These are phyloP conservation scores for Yarrowia yakushimensis DNA, from an alignment of 805 yeast species.

Conservation along the genomic window DNA sequence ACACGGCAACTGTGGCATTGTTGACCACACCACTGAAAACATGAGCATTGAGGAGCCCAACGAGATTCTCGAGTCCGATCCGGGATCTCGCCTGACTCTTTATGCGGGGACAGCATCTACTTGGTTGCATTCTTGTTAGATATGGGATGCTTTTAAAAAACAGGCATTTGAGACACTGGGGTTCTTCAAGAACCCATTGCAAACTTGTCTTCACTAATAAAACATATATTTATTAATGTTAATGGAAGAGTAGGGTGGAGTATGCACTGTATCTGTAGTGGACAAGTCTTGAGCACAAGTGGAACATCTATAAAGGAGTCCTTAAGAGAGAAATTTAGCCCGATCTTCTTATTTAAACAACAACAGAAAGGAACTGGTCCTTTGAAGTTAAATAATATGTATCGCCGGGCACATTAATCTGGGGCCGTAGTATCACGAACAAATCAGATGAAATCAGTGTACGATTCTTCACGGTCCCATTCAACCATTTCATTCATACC, in stretches of 20 bases:
- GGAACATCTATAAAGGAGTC: neutral
- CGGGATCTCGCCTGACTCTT: neutral
- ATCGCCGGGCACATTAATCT: conserved; percentile 31
- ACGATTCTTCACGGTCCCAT: conserved; percentile 2
- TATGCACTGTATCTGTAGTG: too few relatives aligned
- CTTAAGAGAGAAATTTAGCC: conserved; percentile 27
- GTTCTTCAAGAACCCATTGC: neutral
- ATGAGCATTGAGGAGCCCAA: conserved; percentile 23
- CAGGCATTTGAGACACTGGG: neutral
- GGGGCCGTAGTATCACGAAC: conserved; percentile 31
- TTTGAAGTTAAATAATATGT: conserved; percentile 31
- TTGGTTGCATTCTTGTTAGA: conserved; percentile 15
- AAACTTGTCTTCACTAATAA: neutral
- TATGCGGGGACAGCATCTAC: conserved; percentile 13
- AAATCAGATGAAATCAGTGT: conserved; percentile 7
- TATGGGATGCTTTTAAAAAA: neutral
- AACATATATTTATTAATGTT: conserved; percentile 1
- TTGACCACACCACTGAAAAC: conserved; percentile 24
- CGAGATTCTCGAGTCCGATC: neutral
- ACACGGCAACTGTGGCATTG: conserved; percentile 86
- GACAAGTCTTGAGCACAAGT: too few relatives aligned
- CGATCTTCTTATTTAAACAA: conserved; percentile 32
- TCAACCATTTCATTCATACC: neutral
- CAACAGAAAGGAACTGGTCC: conserved; percentile 27
- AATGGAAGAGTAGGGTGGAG: neutral